Base-by-base conservation (phyloP, 805 yeast genomes). In the Candida hungchunana region DNA sequence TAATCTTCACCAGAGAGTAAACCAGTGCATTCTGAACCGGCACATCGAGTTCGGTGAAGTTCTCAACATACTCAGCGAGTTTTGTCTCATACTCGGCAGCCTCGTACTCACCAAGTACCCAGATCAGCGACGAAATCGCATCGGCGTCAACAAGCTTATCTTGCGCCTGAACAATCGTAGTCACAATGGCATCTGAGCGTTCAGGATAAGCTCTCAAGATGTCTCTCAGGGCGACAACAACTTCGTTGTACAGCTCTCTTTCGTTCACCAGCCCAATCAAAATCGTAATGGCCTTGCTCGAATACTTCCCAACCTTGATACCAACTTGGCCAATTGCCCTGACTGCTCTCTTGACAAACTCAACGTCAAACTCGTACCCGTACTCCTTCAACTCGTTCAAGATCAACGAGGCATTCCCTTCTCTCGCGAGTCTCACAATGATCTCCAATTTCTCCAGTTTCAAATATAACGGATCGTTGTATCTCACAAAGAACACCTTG, bases 401-500 rank as follows among this genome's bases (percentile, higher is more conserved):
- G 28, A 83, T 58, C 42, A 81, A 56, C 16, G 74, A 57, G 29
- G 78, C 69, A 51, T 81, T 84, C 36, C 62, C 60, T 21, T 74
- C 80, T 40, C 73, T 73, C 5, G 84, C 79, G 37, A 83, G 64
- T 53, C 90, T 71, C 1, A 82, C 76, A 67, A 83, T 64, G 17
- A 82, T 79, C 50, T 83, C 93, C 41, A 84, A 66, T 53, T 84
- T 84, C 50, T 83, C 93, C 42, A 82, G 60, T 53, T 84, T 84
- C 41, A 84, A 64, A 53, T 84, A 84, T 35, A 84, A 60, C 41
- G 96, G 85, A 68, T 89, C 84, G 57, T 79, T 82, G 65, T 75
- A 88, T 59, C 88, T 88, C 55, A 90, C 79, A 67, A 85, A 90
- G 53, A 93, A 93, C 7, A 89, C 93, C 47, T 95, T 75, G 50